Conservation (phyloP, 2,329 filamentous ascomycete genomes). For the Atkinsonella hypoxylon region DNA sequence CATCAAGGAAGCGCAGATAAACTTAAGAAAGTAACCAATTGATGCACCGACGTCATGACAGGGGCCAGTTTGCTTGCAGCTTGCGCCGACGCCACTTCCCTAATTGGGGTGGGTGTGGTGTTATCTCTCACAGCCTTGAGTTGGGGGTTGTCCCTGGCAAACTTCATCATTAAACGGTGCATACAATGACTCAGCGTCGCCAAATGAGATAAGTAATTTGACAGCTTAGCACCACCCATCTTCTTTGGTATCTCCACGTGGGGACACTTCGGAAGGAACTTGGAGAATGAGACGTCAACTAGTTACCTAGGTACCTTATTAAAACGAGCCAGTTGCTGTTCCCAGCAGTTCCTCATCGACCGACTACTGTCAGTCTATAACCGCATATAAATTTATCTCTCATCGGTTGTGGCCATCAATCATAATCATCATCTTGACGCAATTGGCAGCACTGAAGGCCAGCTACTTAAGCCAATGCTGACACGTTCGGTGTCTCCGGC, state of each 20-base stretch:
- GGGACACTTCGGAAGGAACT: background rate
- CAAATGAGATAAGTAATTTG: background rate
- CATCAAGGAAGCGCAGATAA: background rate
- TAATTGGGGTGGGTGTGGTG: background rate
- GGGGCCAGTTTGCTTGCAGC: slow-evolving; percentile 1
- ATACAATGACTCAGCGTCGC: background rate
- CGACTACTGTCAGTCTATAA: background rate
- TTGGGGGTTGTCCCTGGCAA: background rate
- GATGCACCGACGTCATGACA: background rate
- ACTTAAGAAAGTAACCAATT: background rate
- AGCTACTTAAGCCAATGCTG: background rate
- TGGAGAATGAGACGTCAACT: background rate
- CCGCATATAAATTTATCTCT: background rate
- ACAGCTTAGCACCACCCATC: background rate
- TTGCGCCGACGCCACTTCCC: background rate
- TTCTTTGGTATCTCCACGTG: slow-evolving; percentile 5
- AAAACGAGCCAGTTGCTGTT: slow-evolving; percentile 1
- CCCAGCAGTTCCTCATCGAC: background rate
- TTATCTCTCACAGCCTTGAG: background rate
- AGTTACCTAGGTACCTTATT: too few relatives aligned
- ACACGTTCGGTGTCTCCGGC: background rate
- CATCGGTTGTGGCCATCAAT: background rate
- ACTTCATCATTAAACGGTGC: background rate
- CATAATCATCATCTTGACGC: background rate
- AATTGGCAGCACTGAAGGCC: background rate